phyloP scores from a whole-genome alignment of 2,329 filamentous ascomycete genomes.

The Pseudogymnoascus sp. region DNA sequence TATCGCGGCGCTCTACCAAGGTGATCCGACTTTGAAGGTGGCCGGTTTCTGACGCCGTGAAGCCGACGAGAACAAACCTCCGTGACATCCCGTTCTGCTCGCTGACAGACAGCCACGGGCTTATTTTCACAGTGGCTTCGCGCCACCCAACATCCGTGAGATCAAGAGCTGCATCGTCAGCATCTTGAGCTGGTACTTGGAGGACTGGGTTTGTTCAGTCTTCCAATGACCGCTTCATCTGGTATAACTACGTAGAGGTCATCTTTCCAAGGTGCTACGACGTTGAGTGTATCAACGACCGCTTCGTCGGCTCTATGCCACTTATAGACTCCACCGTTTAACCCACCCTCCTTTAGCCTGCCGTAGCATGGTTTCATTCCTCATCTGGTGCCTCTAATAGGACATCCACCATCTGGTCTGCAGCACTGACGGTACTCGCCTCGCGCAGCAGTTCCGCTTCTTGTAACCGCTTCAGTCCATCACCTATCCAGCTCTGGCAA shows the following conservation, averaged over 20 bases:
- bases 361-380: constrained; percentile 1
- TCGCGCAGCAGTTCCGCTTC: not conserved
- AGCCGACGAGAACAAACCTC: not conserved
- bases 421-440: not conserved
- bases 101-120: constrained; percentile 26
- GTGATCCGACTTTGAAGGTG: constrained; percentile 11
- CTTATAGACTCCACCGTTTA: not conserved
- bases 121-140: not conserved
- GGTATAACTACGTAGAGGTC: constrained; percentile 7
- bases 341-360: not conserved
- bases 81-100: constrained; percentile 11
- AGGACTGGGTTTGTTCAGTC: not conserved
- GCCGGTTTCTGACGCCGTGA: constrained; percentile 10
- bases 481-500: constrained; percentile 11
- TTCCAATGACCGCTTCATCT: not conserved
- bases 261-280: constrained; percentile 6
- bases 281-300: constrained; percentile 7
- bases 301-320: not conserved
- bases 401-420: constrained; percentile 9
- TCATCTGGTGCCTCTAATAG: constrained; percentile 10
- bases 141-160: too few species aligned
- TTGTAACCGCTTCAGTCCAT: not conserved
- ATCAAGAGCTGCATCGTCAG: not conserved
- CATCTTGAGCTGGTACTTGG: not conserved
- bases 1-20: too few species aligned